Conservation (phyloP, 805 yeast species). For the Myxozyma sirexii region DNA sequence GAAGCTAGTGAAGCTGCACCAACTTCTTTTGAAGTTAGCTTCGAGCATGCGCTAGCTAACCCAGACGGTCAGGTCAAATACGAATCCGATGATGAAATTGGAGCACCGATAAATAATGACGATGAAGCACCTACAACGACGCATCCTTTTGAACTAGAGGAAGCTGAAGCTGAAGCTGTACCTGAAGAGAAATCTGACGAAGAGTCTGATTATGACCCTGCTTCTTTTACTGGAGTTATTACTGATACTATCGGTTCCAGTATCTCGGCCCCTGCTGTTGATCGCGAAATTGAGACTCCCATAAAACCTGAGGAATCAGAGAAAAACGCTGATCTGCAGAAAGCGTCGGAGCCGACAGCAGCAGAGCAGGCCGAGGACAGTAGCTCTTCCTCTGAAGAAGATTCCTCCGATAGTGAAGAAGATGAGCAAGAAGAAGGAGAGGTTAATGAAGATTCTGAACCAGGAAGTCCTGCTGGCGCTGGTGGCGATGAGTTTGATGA, state of each 20-base stretch:
- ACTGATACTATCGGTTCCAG: background rate
- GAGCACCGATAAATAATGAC: background rate
- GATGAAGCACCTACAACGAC: conserved; percentile 1
- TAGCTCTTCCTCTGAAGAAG: background rate
- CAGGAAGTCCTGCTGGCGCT: background rate
- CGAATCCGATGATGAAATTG: background rate
- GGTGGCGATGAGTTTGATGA: conserved; percentile 38
- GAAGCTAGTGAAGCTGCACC: background rate
- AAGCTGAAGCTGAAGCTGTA: conserved; percentile 4
- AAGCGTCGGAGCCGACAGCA: background rate
- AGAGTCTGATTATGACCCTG: background rate
- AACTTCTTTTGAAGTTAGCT: background rate
- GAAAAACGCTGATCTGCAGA: background rate
- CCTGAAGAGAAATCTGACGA: background rate
- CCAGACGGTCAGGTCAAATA: background rate
- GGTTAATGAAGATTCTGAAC: background rate
- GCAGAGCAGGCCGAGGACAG: background rate
- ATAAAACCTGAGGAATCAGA: background rate
- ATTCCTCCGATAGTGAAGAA: conserved; percentile 16
- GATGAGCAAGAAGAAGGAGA: conserved; percentile 22
- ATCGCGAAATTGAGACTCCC: background rate
- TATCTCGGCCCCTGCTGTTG: background rate
- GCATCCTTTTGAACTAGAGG: conserved; percentile 1
- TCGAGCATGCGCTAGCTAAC: background rate
- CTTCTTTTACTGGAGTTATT: background rate